Conservation (phyloP, 148 eudicot genomes). For the Nepenthes mirabilis region DNA sequence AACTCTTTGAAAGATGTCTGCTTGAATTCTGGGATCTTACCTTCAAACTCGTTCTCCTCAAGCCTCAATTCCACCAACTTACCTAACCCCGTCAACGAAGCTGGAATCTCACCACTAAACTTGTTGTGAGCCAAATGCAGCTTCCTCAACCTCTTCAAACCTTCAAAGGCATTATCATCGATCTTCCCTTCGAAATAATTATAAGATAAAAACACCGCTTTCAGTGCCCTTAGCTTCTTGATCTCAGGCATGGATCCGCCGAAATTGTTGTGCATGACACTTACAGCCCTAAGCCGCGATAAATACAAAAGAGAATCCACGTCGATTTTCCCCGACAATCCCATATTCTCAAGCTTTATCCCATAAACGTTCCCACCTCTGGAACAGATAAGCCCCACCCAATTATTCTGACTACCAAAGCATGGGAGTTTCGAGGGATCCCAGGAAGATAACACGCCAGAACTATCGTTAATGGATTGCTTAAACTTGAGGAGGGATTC, state of each 20-base stretch:
- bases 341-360: conserved; percentile 21
- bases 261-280: conserved; percentile 16
- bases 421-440: conserved; percentile 10
- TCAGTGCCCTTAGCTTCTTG: conserved; percentile 8
- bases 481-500: conserved; percentile 17
- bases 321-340: conserved; percentile 11
- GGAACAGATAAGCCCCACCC: conserved; percentile 21
- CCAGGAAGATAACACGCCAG: conserved; percentile 12
- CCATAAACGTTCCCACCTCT: conserved; percentile 22
- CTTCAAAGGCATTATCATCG: conserved; percentile 13
- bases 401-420: conserved; percentile 9
- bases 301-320: conserved; percentile 9
- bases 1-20: conserved; percentile 11
- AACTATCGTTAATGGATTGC: conserved; percentile 5
- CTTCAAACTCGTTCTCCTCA: conserved; percentile 20
- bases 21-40: conserved; percentile 34
- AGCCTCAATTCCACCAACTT: conserved; percentile 17
- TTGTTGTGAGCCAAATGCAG: conserved; percentile 15
- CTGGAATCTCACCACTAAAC: conserved; percentile 21
- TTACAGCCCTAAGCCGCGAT: conserved; percentile 11
- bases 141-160: conserved; percentile 18
- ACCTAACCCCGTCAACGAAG: conserved; percentile 6
- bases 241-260: conserved; percentile 17
- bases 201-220: conserved; percentile 9
- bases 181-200: conserved; percentile 20